These are phyloP conservation scores for Ocimum tenuiflorum DNA, from an alignment of 257 asterid species.

Conservation along the genomic window DNA sequence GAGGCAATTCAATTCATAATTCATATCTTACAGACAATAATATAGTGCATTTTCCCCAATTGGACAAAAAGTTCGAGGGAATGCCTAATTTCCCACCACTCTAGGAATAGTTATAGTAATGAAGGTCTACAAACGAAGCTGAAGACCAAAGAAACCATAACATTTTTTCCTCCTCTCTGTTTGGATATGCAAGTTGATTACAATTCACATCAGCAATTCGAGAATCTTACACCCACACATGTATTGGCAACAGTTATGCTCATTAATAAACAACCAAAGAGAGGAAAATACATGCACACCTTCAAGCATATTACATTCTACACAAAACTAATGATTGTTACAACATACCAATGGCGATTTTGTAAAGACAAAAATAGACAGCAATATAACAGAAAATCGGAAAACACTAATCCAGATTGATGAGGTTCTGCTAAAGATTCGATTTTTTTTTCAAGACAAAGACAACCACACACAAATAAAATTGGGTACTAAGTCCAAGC, in stretches of 20 bases:
- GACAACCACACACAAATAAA: background rate
- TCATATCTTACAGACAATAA: background rate
- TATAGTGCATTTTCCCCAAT: background rate
- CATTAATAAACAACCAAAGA: background rate
- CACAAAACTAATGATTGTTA: background rate
- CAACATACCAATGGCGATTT: background rate
- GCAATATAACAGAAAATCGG: background rate
- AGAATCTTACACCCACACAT: background rate
- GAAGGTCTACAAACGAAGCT: background rate
- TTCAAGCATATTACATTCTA: background rate
- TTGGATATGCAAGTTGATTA: background rate
- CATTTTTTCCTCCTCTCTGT: background rate
- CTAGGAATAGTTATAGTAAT: background rate
- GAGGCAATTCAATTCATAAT: constrained; percentile 6
- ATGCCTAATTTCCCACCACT: background rate
- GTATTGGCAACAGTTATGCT: background rate
- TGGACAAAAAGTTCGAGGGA: background rate
- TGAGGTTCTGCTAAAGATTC: background rate
- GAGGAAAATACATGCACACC: background rate
- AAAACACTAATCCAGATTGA: background rate
- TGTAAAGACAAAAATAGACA: background rate
- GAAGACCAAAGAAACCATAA: background rate
- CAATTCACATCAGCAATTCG: constrained; percentile 7
- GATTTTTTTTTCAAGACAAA: background rate
- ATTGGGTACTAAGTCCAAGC: background rate